Conservation (phyloP, 768 basidiomycete species). For the Hydnomerulius pinastri region DNA sequence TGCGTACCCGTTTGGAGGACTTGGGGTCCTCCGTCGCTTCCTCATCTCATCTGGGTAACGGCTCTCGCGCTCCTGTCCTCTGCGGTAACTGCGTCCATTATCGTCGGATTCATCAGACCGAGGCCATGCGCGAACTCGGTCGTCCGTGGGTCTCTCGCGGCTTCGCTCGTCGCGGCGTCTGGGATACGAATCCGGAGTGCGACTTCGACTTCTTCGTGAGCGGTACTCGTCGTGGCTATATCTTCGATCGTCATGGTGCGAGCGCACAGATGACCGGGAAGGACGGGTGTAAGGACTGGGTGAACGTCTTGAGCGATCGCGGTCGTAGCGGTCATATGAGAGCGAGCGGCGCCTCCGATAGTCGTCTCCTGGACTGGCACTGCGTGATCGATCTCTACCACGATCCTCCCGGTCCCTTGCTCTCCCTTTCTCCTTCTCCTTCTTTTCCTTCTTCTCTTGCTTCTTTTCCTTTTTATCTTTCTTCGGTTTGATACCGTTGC, state of each 20-base stretch:
- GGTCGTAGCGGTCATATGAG: constrained; percentile 30
- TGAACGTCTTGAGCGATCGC: constrained; percentile 38
- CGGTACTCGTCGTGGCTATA: constrained; percentile 14
- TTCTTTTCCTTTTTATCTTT: constrained; percentile 70
- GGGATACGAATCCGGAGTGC: constrained; percentile 28
- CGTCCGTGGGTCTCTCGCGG: constrained; percentile 1
- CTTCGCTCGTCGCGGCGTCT: constrained; percentile 13
- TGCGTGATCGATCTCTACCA: constrained; percentile 35
- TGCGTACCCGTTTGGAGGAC: constrained; percentile 26
- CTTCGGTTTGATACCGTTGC: constrained; percentile 79
- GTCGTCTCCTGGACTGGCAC: constrained; percentile 29
- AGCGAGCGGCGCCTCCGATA: constrained; percentile 31
- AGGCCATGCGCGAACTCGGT: constrained; percentile 43
- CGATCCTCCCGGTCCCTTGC: constrained; percentile 28
- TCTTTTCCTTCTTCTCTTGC: constrained; percentile 50
- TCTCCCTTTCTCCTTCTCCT: constrained; percentile 27
- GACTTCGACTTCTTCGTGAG: constrained; percentile 30
- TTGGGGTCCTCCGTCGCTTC: constrained; percentile 41
- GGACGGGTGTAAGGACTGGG: constrained; percentile 47
- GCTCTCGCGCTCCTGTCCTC: constrained; percentile 23
- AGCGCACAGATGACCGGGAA: constrained; percentile 47
- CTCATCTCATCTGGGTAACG: constrained; percentile 36
- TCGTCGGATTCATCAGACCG: constrained; percentile 57
- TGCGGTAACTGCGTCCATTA: constrained; percentile 29
- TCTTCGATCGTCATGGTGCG: constrained; percentile 21